Evolutionary conservation across 805 yeast species (phyloP).

Genomic region (Zygoascus ofunaensis): DNA sequence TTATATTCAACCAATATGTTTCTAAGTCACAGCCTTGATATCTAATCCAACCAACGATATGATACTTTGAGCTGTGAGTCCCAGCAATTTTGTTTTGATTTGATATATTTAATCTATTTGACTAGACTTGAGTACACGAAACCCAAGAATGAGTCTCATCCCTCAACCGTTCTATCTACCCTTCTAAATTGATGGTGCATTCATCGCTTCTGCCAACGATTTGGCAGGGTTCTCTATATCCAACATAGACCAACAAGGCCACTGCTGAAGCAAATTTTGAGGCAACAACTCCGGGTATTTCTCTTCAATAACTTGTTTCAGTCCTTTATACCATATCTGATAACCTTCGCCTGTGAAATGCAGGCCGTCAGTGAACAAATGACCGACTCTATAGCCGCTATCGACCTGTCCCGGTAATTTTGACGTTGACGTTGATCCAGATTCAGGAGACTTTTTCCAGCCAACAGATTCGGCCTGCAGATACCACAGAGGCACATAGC

Average conservation of each 20-base stretch:
- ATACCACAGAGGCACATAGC: constrained; percentile 52
- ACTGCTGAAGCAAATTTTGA: constrained; percentile 17
- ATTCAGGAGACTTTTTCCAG: constrained; percentile 35
- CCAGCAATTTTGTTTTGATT: too few relatives aligned
- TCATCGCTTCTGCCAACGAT: neutral
- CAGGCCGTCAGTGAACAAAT: constrained; percentile 43
- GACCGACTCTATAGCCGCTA: neutral
- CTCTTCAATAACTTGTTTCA: constrained; percentile 32
- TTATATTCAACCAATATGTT: too few relatives aligned
- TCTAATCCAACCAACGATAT: too few relatives aligned
- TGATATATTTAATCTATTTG: too few relatives aligned
- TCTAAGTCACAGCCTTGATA: too few relatives aligned
- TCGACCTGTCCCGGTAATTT: neutral
- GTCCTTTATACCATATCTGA: constrained; percentile 36
- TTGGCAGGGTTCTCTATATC: neutral
- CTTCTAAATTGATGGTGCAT: too few relatives aligned
- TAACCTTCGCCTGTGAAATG: constrained; percentile 53
- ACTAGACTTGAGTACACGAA: too few relatives aligned
- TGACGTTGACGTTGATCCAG: neutral
- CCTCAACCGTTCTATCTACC: too few relatives aligned
- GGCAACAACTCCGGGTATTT: constrained; percentile 44
- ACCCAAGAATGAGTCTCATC: too few relatives aligned
- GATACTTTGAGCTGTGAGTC: too few relatives aligned
- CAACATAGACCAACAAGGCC: neutral
- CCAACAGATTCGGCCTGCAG: constrained; percentile 28